phyloP scores from a whole-genome alignment of 2,329 filamentous ascomycete genomes.

The Arthroderma sp. region DNA sequence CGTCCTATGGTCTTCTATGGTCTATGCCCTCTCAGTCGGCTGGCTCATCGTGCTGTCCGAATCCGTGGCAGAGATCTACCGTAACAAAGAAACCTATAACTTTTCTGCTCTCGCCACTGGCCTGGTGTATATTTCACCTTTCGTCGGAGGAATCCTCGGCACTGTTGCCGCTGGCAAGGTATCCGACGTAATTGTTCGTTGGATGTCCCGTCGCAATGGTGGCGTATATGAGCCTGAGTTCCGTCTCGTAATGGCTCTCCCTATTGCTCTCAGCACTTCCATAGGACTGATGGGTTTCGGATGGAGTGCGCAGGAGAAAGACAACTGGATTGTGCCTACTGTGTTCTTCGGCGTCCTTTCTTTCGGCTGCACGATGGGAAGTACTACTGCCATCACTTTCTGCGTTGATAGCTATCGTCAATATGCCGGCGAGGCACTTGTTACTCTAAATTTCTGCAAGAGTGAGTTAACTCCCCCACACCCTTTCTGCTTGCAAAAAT shows the following conservation, averaged over 20 bases:
- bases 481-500: neutral
- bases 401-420: slow-evolving; percentile 86
- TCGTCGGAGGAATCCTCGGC: slow-evolving; percentile 77
- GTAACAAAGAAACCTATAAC: slow-evolving; percentile 55
- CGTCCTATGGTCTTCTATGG: slow-evolving; percentile 72
- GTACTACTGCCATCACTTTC: slow-evolving; percentile 85
- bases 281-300: slow-evolving; percentile 90
- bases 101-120: slow-evolving; percentile 72
- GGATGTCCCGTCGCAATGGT: slow-evolving; percentile 73
- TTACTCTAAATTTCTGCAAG: slow-evolving; percentile 89
- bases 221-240: slow-evolving; percentile 94
- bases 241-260: slow-evolving; percentile 72
- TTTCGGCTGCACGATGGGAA: slow-evolving; percentile 81
- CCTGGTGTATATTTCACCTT: slow-evolving; percentile 79
- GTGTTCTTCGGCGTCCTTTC: slow-evolving; percentile 85
- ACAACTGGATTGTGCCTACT: slow-evolving; percentile 84
- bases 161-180: slow-evolving; percentile 81
- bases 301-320: slow-evolving; percentile 66
- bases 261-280: slow-evolving; percentile 63
- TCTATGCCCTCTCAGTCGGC: slow-evolving; percentile 79
- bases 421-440: slow-evolving; percentile 85
- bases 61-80: slow-evolving; percentile 68
- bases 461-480: slow-evolving; percentile 35
- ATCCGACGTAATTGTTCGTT: slow-evolving; percentile 71
- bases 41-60: slow-evolving; percentile 95